Base-by-base conservation (phyloP, 73 alveolate species). In the Paramecium tetraurelia region DNA sequence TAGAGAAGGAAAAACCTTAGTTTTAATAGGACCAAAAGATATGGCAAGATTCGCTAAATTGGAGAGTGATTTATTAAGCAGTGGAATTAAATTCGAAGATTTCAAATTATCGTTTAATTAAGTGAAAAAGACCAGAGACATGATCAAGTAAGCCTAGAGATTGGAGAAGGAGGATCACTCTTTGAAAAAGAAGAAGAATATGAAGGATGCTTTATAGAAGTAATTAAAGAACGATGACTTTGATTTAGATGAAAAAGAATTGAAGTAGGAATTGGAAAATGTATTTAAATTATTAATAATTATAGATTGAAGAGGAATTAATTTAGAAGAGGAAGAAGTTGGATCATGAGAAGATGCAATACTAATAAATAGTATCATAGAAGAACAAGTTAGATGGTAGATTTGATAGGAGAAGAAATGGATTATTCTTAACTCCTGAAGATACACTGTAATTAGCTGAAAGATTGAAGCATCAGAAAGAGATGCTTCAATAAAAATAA, bases 1-100 rank as follows among this genome's bases (percentile, higher is more conserved):
- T 40, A 95, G 92, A 35, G 95, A 93, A 63, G 99, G 99, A 38
- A 93, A 84, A 27, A 95, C 96, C 22, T 84, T 97, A 29, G 95
- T 99, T 59, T 88, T 98, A 29, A 86, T 97, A 11, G 99, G 99
- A 50, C 99, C 99, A 6, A 97, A 97, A 83, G 99, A 98, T 92
- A 94, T 89, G 83, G 85, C 90, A 85, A 86, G 92, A 58, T 96
- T 85, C 59, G 85, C 85, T 48, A 68, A 57, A 46, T 90, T 95
- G 22, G 68, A 89, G 21, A 90, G 59, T 38, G 96, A 93, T 29
- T 43, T 93, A n/a, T 71, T 48, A n/a, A 70, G 83, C 9, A 80
- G 77, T 4, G 72, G 72, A 10, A 80, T 80, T 22, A 24, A 20
- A 80, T 22, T 80, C 46, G 41, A 48, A 80, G 90, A 80, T 44